Evolutionary conservation across 305 asterid species (phyloP).

Genomic region (Rubia tinctorum): DNA sequence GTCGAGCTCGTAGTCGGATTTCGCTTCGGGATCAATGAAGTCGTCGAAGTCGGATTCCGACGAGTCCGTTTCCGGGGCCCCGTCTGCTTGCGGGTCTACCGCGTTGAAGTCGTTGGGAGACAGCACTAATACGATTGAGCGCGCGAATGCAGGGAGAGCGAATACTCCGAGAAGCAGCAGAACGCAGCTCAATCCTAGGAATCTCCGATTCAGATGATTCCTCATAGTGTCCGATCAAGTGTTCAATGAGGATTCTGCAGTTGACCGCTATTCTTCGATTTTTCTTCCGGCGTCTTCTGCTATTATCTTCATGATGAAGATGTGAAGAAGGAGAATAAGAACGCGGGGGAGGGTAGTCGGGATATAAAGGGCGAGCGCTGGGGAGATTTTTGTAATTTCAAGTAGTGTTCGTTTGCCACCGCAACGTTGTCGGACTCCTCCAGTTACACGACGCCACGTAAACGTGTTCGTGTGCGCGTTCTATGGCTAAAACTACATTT

Average conservation of each 20-base stretch:
- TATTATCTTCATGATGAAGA: not conserved
- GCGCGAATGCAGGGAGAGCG: slow-evolving; percentile 43
- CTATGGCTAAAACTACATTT: not conserved
- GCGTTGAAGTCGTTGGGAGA: slow-evolving; percentile 69
- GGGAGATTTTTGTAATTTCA: not conserved
- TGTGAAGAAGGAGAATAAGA: not conserved
- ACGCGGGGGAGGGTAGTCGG: slow-evolving; percentile 5
- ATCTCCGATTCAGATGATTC: not conserved
- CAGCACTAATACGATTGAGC: slow-evolving; percentile 69
- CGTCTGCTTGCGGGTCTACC: slow-evolving; percentile 37
- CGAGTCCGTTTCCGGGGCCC: slow-evolving; percentile 28
- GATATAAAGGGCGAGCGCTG: not conserved
- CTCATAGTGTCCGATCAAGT: slow-evolving; percentile 10
- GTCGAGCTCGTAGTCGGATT: slow-evolving; percentile 71
- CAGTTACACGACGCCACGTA: slow-evolving; percentile 42
- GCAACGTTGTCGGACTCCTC: slow-evolving; percentile 21
- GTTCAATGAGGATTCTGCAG: not conserved
- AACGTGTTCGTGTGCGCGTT: not conserved
- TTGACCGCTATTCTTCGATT: not conserved
- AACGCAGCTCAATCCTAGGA: slow-evolving; percentile 27
- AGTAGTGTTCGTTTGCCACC: slow-evolving; percentile 21
- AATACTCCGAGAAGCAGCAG: slow-evolving; percentile 45
- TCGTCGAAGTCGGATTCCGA: slow-evolving; percentile 36
- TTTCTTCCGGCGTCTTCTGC: slow-evolving; percentile 1
- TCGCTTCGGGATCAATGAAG: slow-evolving; percentile 39